Conservation (phyloP, 768 basidiomycete species). For the Clitopilus passeckerianus region DNA sequence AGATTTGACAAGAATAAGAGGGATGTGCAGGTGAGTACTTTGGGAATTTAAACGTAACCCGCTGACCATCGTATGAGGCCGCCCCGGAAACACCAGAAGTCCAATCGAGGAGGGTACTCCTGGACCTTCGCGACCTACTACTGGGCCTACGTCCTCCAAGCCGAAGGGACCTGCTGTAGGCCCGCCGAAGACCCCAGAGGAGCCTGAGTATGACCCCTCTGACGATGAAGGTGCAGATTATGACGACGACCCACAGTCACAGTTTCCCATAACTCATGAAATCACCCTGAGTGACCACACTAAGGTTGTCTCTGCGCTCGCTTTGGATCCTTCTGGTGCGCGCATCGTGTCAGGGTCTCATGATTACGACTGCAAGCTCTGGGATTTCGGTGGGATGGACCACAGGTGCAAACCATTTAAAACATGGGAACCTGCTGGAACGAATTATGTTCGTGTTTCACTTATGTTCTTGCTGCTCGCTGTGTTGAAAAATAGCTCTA, state of each 20-base stretch:
- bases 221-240: slow-evolving; percentile 39
- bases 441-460: slow-evolving; percentile 69
- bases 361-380: slow-evolving; percentile 97
- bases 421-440: slow-evolving; percentile 92
- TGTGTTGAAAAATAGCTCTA: slow-evolving; percentile 22
- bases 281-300: slow-evolving; percentile 90
- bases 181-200: slow-evolving; percentile 20
- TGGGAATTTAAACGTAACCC: not conserved
- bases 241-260: slow-evolving; percentile 33
- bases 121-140: slow-evolving; percentile 11
- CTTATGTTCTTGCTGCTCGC: slow-evolving; percentile 5
- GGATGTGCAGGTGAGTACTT: slow-evolving; percentile 34
- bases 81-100: slow-evolving; percentile 1
- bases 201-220: slow-evolving; percentile 58
- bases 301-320: slow-evolving; percentile 90
- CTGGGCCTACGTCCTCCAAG: slow-evolving; percentile 18
- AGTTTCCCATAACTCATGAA: slow-evolving; percentile 89
- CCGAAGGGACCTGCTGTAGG: slow-evolving; percentile 13
- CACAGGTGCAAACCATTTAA: slow-evolving; percentile 88
- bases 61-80: not conserved
- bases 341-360: slow-evolving; percentile 88
- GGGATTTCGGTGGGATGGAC: slow-evolving; percentile 99
- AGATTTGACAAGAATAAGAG: slow-evolving; percentile 77
- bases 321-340: slow-evolving; percentile 92
- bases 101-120: slow-evolving; percentile 5